These are phyloP conservation scores for Amanita subjunquillea DNA, from an alignment of 768 basidiomycete genomes.

Conservation along the genomic window DNA sequence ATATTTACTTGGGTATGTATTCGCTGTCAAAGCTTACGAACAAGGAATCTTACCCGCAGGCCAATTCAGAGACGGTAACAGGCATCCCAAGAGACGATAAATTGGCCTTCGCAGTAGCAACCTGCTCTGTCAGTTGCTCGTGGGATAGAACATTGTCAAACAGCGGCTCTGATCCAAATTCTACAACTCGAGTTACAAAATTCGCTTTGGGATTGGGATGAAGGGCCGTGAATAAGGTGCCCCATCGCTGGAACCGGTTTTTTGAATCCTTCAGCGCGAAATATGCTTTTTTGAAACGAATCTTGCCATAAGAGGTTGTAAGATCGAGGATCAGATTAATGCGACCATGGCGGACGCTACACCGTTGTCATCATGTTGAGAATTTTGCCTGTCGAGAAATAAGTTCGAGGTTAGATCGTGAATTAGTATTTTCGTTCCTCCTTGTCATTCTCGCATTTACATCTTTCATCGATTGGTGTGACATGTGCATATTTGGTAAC, in stretches of 20 bases:
- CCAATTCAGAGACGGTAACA: slow-evolving; percentile 45
- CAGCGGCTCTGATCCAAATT: slow-evolving; percentile 52
- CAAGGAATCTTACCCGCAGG: slow-evolving; percentile 26
- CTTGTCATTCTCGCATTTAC: no score
- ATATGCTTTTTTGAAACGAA: no score
- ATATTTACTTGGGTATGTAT: slow-evolving; percentile 10
- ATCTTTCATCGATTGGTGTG: no score
- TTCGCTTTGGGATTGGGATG: slow-evolving; percentile 39
- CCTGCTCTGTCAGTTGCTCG: slow-evolving; percentile 32
- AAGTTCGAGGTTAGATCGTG: no score
- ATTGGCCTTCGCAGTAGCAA: slow-evolving; percentile 30
- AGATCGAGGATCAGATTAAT: no score
- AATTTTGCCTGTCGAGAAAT: no score
- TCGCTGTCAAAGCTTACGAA: background rate
- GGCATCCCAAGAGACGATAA: slow-evolving; percentile 38
- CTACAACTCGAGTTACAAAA: slow-evolving; percentile 42
- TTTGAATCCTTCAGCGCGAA: no score
- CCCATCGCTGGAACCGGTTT: slow-evolving; percentile 21
- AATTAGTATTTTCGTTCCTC: no score
- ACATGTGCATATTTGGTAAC: no score
- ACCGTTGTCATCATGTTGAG: no score
- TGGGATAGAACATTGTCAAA: slow-evolving; percentile 38
- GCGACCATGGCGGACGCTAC: no score
- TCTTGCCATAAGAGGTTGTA: no score
- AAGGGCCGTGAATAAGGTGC: slow-evolving; percentile 31